Evolutionary conservation across 768 basidiomycete species (phyloP), one percentile per base, ranked within the genome.

Genomic region (Tulasnella sp.): DNA sequence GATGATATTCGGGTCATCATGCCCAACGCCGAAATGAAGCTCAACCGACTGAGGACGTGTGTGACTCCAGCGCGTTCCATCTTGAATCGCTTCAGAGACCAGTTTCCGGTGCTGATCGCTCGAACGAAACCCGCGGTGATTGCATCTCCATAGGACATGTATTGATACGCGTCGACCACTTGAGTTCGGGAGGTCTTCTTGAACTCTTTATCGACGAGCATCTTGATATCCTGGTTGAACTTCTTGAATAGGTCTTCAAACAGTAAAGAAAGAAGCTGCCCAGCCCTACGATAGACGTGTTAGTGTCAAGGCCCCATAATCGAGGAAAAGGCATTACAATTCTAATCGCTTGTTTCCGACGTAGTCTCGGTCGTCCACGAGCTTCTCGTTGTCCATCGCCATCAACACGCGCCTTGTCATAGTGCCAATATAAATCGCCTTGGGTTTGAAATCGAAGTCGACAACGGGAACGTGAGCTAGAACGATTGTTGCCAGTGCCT

Each of bases 1-100:
- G 94, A 96, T 12, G 92, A 91, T 75, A 99, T 99, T 29, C 97
- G 90, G 9, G 97, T 99, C 97, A 99, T 99, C 97, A 98, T 99
- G 17, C 97, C 97, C 17, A 99, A 84, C 0, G 97, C 97, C 71
- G 94, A 92, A 79, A 99, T 97, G 84, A 96, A 99, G 78, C 90
- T 92, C 67, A 99, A 83, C 47, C 97, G 89, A 77, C 91, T 94
- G 32, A 99, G 87, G 75, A 99, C 97, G 78, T 99, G 97, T 0
- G 97, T 99, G 62, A 99, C 94, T 37, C 97, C 97, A 0, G 97
- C 97, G 39, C 97, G 88, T 79, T 98, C 96, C 92, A 98, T 98
- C 83, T 95, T 96, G 86, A 99, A 98, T 67, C 97, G 92, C 80
- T 98, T 98, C 66, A 99, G 83, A 11, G 93, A 94, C 97, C 97